Percentiles rank a stretch among this genome's conserved stretches.
Evolutionary conservation across 2,329 filamentous ascomycete genomes (phyloP).

Genomic region (Cadophora sp.): DNA sequence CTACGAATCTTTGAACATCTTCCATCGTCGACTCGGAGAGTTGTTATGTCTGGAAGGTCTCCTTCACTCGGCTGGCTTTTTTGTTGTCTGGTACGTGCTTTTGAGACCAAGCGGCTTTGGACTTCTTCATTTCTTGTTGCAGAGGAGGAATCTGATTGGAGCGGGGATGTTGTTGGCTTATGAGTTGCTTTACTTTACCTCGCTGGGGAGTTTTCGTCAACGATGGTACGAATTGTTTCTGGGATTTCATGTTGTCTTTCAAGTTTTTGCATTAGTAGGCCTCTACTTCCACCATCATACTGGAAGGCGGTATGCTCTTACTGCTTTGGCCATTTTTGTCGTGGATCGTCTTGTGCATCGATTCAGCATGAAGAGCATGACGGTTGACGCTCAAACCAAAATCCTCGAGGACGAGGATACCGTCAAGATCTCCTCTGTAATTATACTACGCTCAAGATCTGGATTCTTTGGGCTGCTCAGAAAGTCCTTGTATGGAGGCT

Average conservation of each 20-base stretch:
- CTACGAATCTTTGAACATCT: constrained; percentile 70
- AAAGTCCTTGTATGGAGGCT: constrained; percentile 56
- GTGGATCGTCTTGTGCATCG: constrained; percentile 65
- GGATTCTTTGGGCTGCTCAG: constrained; percentile 31
- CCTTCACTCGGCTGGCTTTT: constrained; percentile 62
- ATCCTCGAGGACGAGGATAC: constrained; percentile 65
- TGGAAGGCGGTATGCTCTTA: constrained; percentile 58
- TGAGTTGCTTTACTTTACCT: constrained; percentile 67
- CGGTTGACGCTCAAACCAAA: constrained; percentile 55
- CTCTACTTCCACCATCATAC: constrained; percentile 65
- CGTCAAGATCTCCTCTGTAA: constrained; percentile 50
- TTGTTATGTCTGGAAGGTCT: constrained; percentile 65
- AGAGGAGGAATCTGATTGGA: constrained; percentile 60
- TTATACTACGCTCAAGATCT: constrained; percentile 26
- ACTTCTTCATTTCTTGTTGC: constrained; percentile 57
- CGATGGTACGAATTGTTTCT: constrained; percentile 70
- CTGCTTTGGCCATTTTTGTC: constrained; percentile 62
- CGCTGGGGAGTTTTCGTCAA: constrained; percentile 63
- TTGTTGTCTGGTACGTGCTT: constrained; percentile 59
- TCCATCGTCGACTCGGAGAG: constrained; percentile 69
- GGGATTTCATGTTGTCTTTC: constrained; percentile 62
- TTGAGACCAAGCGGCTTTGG: constrained; percentile 57
- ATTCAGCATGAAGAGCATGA: constrained; percentile 57
- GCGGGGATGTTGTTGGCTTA: constrained; percentile 63
- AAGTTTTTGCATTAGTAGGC: constrained; percentile 60